A percentile compares a stretch with the other conserved stretches of the same genome.
These are phyloP conservation scores for Paspalum vaginatum DNA, from an alignment of 176 grass and related monocot species.

Conservation along the genomic window DNA sequence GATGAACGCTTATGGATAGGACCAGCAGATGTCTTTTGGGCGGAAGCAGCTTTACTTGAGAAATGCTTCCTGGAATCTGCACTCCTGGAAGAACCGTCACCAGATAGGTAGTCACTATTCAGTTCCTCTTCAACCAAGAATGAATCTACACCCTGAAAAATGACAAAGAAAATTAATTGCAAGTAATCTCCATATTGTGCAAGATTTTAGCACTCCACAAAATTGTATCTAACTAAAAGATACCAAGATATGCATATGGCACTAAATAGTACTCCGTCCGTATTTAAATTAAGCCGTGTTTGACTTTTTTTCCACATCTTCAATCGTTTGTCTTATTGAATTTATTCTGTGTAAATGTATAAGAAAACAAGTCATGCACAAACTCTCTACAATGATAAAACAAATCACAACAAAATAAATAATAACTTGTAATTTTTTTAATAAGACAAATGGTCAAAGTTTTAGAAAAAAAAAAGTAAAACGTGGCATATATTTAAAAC, in stretches of 20 bases:
- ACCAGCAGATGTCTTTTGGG: constrained; percentile 53
- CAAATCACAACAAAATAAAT: too few species aligned
- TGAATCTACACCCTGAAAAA: constrained; percentile 64
- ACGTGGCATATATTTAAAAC: too few species aligned
- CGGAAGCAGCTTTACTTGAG: constrained; percentile 59
- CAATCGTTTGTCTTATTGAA: too few species aligned
- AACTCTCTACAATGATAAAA: too few species aligned
- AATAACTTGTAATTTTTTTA: too few species aligned
- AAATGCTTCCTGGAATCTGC: constrained; percentile 72
- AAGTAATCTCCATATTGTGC: constrained; percentile 19
- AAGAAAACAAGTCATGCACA: too few species aligned
- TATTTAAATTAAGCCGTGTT: too few species aligned
- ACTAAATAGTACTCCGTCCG: background rate
- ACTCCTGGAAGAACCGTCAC: constrained; percentile 76
- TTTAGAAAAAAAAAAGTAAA: too few species aligned
- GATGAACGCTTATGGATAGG: constrained; percentile 62
- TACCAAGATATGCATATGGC: constrained; percentile 18
- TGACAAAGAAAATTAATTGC: constrained; percentile 48
- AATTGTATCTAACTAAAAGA: background rate
- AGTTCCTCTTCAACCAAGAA: constrained; percentile 69
- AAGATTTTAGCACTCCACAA: constrained; percentile 22
- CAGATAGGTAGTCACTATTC: constrained; percentile 81
- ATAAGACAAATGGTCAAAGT: too few species aligned
- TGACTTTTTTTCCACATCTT: too few species aligned
- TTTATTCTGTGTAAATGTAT: too few species aligned